Conservation (phyloP, 2,329 filamentous ascomycete species). For the Pseudogymnoascus sp. region DNA sequence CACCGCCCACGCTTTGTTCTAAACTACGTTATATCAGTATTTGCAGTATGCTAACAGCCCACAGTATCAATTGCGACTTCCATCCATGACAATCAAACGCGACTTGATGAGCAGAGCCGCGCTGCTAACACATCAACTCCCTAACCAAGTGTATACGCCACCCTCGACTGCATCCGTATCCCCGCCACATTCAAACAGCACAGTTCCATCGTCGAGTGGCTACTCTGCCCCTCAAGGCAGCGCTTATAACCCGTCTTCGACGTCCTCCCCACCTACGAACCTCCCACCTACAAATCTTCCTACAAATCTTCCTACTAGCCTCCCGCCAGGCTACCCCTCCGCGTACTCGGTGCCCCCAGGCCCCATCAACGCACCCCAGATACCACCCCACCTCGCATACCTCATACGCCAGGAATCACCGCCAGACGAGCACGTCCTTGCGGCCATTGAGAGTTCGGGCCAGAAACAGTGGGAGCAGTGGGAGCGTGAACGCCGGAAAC, state of each 20-base stretch:
- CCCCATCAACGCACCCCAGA: neutral
- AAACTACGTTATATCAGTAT: slow-evolving; percentile 7
- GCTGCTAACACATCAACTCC: neutral
- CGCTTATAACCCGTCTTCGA: neutral
- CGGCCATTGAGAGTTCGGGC: neutral
- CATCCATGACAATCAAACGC: slow-evolving; percentile 53
- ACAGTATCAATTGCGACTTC: slow-evolving; percentile 50
- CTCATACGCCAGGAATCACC: neutral
- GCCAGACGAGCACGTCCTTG: neutral
- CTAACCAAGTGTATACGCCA: neutral
- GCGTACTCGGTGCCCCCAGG: neutral
- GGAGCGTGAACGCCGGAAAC: neutral
- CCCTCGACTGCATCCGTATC: neutral
- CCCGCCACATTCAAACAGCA: slow-evolving; percentile 3
- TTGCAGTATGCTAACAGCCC: neutral
- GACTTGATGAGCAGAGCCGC: slow-evolving; percentile 35
- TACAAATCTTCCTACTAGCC: neutral
- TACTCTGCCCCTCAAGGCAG: neutral
- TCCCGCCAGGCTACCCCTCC: neutral
- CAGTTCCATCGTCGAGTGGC: neutral
- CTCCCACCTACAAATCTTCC: neutral
- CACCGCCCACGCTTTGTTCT: neutral
- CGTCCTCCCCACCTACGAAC: neutral
- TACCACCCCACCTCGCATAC: neutral
- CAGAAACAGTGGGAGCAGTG: slow-evolving; percentile 1